Evolutionary conservation across 768 basidiomycete species (phyloP).

Genomic region (Mycena floridula): DNA sequence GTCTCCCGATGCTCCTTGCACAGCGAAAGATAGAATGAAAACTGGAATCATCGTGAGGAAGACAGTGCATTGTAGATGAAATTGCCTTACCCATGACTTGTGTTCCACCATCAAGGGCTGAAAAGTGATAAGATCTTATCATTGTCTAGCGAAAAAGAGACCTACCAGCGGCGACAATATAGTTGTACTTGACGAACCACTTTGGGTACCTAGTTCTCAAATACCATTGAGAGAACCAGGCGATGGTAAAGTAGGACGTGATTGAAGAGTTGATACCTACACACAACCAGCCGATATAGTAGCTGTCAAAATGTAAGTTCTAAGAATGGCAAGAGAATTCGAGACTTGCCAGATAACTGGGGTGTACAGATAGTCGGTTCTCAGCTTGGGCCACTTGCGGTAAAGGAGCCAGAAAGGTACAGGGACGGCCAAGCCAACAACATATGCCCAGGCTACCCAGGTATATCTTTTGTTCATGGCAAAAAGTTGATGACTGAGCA

Average conservation of each 20-base stretch:
- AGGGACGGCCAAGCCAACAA: conserved; percentile 26
- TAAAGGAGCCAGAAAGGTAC: conserved; percentile 36
- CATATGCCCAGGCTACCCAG: conserved; percentile 16
- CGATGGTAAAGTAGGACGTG: conserved; percentile 13
- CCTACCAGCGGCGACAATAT: conserved; percentile 29
- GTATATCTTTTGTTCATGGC: conserved; percentile 3
- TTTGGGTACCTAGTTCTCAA: conserved; percentile 23
- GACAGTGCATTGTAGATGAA: too few relatives aligned
- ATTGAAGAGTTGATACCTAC: conserved; percentile 34
- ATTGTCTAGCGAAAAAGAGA: not conserved
- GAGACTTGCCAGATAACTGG: conserved; percentile 20
- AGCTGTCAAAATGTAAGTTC: conserved; percentile 2
- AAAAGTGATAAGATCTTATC: too few relatives aligned
- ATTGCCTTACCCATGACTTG: conserved; percentile 36
- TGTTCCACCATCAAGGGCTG: conserved; percentile 11
- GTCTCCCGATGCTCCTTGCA: conserved; percentile 44
- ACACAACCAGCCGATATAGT: conserved; percentile 13
- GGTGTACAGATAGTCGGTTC: conserved; percentile 17
- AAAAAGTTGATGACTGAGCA: conserved; percentile 14
- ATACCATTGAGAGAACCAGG: conserved; percentile 27
- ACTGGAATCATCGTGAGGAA: too few relatives aligned
- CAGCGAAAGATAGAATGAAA: conserved; percentile 39
- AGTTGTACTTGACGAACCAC: conserved; percentile 28
- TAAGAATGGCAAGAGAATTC: conserved; percentile 16
- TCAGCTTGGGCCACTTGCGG: conserved; percentile 25